Conservation (phyloP, 2,329 filamentous ascomycete genomes). For the Cladorrhinum sp. region DNA sequence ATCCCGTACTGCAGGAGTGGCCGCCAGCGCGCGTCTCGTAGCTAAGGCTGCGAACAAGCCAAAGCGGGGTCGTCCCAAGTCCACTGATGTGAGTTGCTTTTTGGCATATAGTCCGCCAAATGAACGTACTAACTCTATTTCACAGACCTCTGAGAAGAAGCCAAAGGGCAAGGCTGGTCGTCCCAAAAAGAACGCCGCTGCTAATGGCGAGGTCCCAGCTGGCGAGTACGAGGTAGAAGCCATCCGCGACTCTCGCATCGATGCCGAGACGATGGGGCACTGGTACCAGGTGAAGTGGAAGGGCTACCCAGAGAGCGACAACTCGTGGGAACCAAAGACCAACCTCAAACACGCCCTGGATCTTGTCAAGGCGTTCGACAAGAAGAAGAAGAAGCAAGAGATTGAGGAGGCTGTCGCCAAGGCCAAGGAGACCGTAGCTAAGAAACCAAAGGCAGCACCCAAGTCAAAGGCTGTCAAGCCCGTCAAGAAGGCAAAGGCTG, state of each 20-base stretch:
- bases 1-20: slow-evolving; percentile 14
- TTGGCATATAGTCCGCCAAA: no score
- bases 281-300: slow-evolving; percentile 55
- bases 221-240: slow-evolving; percentile 47
- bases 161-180: slow-evolving; percentile 18
- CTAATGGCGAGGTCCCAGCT: slow-evolving; percentile 17
- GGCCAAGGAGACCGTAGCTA: slow-evolving; percentile 12
- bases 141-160: slow-evolving; percentile 17
- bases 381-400: slow-evolving; percentile 25
- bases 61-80: slow-evolving; percentile 21
- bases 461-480: slow-evolving; percentile 13
- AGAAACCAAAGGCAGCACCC: neutral
- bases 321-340: slow-evolving; percentile 52
- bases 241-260: slow-evolving; percentile 42
- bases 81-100: slow-evolving; percentile 16
- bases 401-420: slow-evolving; percentile 14
- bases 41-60: slow-evolving; percentile 25
- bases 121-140: neutral
- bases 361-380: slow-evolving; percentile 39
- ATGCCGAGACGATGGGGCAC: slow-evolving; percentile 37
- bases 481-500: slow-evolving; percentile 7
- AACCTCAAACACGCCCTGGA: slow-evolving; percentile 41
- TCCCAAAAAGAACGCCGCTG: slow-evolving; percentile 15
- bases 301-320: slow-evolving; percentile 41
- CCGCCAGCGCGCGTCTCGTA: slow-evolving; percentile 25